phyloP scores from a whole-genome alignment of 345 rosid species.

The Gynandropsis gynandra region DNA sequence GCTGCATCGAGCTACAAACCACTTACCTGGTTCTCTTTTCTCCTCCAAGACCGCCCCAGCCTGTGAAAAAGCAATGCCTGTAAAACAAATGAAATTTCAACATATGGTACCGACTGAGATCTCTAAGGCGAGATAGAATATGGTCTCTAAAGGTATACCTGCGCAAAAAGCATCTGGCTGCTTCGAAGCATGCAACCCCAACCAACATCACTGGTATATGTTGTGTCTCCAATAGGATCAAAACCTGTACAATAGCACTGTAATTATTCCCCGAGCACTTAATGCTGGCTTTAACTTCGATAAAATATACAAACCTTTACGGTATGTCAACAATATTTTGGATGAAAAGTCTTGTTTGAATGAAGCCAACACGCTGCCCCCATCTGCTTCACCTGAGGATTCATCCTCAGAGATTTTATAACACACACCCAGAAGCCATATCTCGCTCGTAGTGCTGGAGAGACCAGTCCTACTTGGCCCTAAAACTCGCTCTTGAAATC shows the following conservation, averaged over 20 bases:
- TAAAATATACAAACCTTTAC: conserved; percentile 55
- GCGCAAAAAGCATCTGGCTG: conserved; percentile 96
- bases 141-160: conserved; percentile 32
- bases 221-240: conserved; percentile 59
- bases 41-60: conserved; percentile 94
- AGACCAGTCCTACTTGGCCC: conserved; percentile 65
- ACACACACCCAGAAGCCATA: conserved; percentile 80
- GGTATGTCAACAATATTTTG: conserved; percentile 66
- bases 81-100: conserved; percentile 18
- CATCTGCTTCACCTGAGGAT: conserved; percentile 32
- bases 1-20: conserved; percentile 3
- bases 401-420: conserved; percentile 55
- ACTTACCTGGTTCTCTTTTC: conserved; percentile 41
- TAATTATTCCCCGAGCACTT: not conserved
- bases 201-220: conserved; percentile 57
- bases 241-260: conserved; percentile 47
- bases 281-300: conserved; percentile 4
- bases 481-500: conserved; percentile 76
- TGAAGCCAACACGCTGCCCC: conserved; percentile 40
- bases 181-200: conserved; percentile 99
- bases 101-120: conserved; percentile 1
- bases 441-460: conserved; percentile 49
- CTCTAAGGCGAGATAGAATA: not conserved
- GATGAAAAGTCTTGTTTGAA: conserved; percentile 72
- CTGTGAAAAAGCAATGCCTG: conserved; percentile 80